Percentiles rank a stretch among this genome's conserved stretches.
Conservation (phyloP, 73 alveolate species). For the Paramecium octaurelia region DNA sequence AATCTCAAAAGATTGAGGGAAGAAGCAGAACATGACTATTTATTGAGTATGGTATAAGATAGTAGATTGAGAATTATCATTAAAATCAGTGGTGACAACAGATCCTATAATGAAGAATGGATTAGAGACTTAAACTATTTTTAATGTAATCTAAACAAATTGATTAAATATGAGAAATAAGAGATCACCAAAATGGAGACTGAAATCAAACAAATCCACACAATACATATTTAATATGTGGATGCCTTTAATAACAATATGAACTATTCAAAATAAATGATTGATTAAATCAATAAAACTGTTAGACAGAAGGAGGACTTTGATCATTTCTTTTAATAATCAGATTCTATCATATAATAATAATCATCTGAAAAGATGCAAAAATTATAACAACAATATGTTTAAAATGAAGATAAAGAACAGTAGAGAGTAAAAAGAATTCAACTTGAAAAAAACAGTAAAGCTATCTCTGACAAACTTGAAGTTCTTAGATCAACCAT, state of each 20-base stretch:
- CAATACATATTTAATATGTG: constrained; percentile 28
- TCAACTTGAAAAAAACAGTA: constrained; percentile 25
- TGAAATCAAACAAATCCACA: constrained; percentile 37
- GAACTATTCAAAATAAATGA: constrained; percentile 62
- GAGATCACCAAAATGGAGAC: constrained; percentile 47
- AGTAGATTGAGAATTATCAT: constrained; percentile 64
- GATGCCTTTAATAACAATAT: constrained; percentile 65
- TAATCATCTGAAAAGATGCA: neutral
- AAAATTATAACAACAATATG: neutral
- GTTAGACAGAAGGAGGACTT: constrained; percentile 60
- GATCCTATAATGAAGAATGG: constrained; percentile 76
- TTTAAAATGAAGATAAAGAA: neutral
- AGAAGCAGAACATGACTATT: constrained; percentile 55
- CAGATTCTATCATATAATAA: neutral
- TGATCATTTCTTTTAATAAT: constrained; percentile 33
- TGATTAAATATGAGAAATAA: constrained; percentile 62
- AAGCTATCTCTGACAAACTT: neutral
- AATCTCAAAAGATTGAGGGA: neutral
- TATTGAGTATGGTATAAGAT: constrained; percentile 66
- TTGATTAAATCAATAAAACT: constrained; percentile 54
- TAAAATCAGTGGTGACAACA: constrained; percentile 67
- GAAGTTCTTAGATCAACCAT: neutral
- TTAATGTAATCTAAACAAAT: constrained; percentile 62
- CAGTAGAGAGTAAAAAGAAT: neutral
- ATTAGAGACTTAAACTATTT: constrained; percentile 66